These are phyloP conservation scores for Lasiodiplodia hormozganensis DNA, from an alignment of 2,329 filamentous ascomycete species.

Conservation along the genomic window DNA sequence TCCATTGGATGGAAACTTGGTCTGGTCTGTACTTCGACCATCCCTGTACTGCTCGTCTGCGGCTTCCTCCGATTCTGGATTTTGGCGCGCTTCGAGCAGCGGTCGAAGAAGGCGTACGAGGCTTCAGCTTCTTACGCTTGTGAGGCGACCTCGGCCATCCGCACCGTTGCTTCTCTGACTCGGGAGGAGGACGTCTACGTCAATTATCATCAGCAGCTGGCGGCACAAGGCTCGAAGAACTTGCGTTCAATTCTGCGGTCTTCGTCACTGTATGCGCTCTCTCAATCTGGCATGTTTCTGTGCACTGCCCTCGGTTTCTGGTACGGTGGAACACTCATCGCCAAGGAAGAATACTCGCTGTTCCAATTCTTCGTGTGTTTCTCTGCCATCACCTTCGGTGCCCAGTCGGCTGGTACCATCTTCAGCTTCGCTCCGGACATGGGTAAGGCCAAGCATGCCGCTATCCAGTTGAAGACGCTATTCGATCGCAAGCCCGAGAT, in stretches of 20 bases:
- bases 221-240: conserved; percentile 69
- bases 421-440: conserved; percentile 93
- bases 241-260: conserved; percentile 78
- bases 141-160: conserved; percentile 91
- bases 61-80: conserved; percentile 91
- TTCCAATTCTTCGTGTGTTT: conserved; percentile 96
- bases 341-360: conserved; percentile 70
- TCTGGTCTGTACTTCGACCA: conserved; percentile 78
- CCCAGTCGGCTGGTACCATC: conserved; percentile 87
- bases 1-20: conserved; percentile 87
- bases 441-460: conserved; percentile 88
- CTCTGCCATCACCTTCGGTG: conserved; percentile 85
- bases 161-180: conserved; percentile 90
- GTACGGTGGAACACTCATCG: conserved; percentile 84
- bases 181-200: conserved; percentile 80
- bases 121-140: conserved; percentile 86
- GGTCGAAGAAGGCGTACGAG: conserved; percentile 81
- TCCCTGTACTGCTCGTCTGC: conserved; percentile 78
- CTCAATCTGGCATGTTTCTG: conserved; percentile 83
- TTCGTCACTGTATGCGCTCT: conserved; percentile 79
- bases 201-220: conserved; percentile 73
- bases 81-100: conserved; percentile 77
- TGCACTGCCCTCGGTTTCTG: conserved; percentile 84
- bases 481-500: conserved; percentile 82
- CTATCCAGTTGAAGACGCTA: conserved; percentile 75